Conservation (phyloP, 345 rosid species). For the Adansonia digitata region DNA sequence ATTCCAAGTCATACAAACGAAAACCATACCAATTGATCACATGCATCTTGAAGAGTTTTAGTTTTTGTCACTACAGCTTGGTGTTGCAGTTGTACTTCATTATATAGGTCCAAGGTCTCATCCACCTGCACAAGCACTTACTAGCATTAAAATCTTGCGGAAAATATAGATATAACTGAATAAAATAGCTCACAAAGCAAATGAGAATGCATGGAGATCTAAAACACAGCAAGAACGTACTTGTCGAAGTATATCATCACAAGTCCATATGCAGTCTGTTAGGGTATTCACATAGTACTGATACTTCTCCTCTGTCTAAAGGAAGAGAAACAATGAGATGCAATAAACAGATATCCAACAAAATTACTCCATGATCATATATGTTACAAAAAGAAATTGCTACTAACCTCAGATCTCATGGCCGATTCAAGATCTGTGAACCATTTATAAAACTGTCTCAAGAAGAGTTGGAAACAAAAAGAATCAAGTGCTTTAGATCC, state of each 20-base stretch:
- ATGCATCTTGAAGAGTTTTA: conserved; percentile 98
- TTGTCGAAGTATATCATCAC: conserved; percentile 84
- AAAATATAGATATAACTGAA: background rate
- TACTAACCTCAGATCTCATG: conserved; percentile 95
- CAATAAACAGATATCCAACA: background rate
- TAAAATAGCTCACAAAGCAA: background rate
- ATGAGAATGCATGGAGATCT: background rate
- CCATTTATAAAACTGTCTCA: conserved; percentile 87
- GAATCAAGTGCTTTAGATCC: conserved; percentile 2
- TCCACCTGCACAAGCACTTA: conserved; percentile 60
- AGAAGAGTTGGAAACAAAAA: background rate
- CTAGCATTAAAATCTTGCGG: background rate
- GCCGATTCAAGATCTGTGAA: conserved; percentile 96
- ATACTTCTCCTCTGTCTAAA: conserved; percentile 91
- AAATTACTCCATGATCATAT: conserved; percentile 2
- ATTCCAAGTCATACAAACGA: background rate
- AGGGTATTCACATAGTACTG: conserved; percentile 75
- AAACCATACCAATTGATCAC: conserved; percentile 74
- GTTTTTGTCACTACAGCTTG: conserved; percentile 95
- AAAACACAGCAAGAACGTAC: conserved; percentile 36
- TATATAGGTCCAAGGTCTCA: conserved; percentile 80
- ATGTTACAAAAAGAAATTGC: conserved; percentile 18
- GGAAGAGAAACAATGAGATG: conserved; percentile 10
- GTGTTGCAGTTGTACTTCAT: conserved; percentile 80
- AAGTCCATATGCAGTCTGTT: conserved; percentile 73